Evolutionary conservation across 1,284 basidiomycete genomes (phyloP).

Genomic region (Rhodotorula sp.): DNA sequence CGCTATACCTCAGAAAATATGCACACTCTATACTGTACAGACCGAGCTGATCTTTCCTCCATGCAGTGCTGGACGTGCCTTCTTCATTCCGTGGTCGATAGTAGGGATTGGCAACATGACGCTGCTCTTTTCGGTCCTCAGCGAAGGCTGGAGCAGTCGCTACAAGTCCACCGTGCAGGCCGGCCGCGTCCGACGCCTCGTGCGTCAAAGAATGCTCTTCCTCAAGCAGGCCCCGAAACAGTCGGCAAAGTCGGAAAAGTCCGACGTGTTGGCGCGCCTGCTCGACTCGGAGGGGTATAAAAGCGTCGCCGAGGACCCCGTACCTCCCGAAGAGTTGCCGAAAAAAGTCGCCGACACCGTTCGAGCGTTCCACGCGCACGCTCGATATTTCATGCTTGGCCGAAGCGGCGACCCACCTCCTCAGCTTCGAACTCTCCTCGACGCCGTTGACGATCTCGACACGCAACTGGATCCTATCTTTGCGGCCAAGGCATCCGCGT

Average conservation of each 20-base stretch:
- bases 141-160: slow-evolving; percentile 30
- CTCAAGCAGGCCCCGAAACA: neutral
- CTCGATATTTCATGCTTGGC: slow-evolving; percentile 33
- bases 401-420: slow-evolving; percentile 27
- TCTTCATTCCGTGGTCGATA: slow-evolving; percentile 79
- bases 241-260: too few species aligned
- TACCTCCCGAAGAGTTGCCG: slow-evolving; percentile 12
- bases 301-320: neutral
- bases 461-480: slow-evolving; percentile 9
- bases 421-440: slow-evolving; percentile 13
- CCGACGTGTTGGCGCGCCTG: neutral
- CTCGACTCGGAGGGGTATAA: neutral
- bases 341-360: slow-evolving; percentile 21
- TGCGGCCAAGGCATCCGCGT: neutral
- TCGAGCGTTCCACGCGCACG: slow-evolving; percentile 33
- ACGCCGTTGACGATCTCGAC: slow-evolving; percentile 14
- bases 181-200: slow-evolving; percentile 4
- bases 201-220: neutral
- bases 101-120: slow-evolving; percentile 71
- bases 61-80: slow-evolving; percentile 61
- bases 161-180: slow-evolving; percentile 27
- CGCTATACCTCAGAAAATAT: too few species aligned
- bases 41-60: slow-evolving; percentile 5
- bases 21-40: too few species aligned
- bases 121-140: slow-evolving; percentile 17